Percentiles rank a stretch among this genome's conserved stretches.
These are phyloP conservation scores for Helotiales sp. DNA, from an alignment of 2,329 filamentous ascomycete species.

Conservation along the genomic window DNA sequence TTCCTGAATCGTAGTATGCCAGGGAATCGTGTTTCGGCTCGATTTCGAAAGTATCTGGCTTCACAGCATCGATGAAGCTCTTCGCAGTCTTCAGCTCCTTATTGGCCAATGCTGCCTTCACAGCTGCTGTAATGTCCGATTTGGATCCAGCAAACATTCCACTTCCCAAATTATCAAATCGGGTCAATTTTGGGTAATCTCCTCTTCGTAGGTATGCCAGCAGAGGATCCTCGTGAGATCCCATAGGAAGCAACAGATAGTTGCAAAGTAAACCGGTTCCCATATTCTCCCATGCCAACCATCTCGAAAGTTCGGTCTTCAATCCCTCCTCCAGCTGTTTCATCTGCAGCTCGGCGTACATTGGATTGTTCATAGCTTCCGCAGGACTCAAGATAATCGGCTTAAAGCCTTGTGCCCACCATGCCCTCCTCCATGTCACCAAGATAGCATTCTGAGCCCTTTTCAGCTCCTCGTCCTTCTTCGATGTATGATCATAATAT, in stretches of 20 bases:
- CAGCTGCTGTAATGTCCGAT: constrained; percentile 63
- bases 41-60: constrained; percentile 63
- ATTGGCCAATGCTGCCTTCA: constrained; percentile 64
- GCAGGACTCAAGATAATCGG: constrained; percentile 79
- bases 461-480: constrained; percentile 66
- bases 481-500: constrained; percentile 76
- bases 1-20: constrained; percentile 74
- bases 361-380: constrained; percentile 82
- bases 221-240: constrained; percentile 70
- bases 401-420: constrained; percentile 93
- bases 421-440: constrained; percentile 87
- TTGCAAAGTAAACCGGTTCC: constrained; percentile 80
- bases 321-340: constrained; percentile 65
- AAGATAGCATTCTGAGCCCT: constrained; percentile 80
- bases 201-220: constrained; percentile 76
- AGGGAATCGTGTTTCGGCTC: constrained; percentile 70
- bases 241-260: constrained; percentile 86
- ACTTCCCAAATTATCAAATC: constrained; percentile 73
- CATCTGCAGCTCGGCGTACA: constrained; percentile 73
- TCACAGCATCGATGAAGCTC: constrained; percentile 66
- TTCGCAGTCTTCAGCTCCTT: constrained; percentile 61
- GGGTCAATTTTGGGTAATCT: constrained; percentile 73
- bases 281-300: constrained; percentile 94
- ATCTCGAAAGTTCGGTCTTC: constrained; percentile 76
- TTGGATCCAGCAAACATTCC: constrained; percentile 76